Percentiles rank a stretch among this genome's conserved stretches.
Conservation (phyloP, 2,329 filamentous ascomycete genomes). For the Sarocladiaceae sp. region DNA sequence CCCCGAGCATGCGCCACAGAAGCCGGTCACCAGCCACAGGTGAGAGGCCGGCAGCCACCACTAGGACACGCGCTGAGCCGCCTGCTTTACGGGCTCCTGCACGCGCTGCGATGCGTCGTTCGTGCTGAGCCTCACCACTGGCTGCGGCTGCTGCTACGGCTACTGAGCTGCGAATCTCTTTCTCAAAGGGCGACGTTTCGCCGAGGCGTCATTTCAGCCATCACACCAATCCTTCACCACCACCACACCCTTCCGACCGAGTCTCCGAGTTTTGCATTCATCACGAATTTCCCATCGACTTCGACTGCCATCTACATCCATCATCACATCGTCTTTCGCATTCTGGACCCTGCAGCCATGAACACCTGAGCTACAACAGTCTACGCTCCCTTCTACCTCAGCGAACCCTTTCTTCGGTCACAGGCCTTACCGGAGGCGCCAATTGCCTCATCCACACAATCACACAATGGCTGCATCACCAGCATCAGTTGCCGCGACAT, state of each 20-base stretch:
- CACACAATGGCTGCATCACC: conserved; percentile 11
- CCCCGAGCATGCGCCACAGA: conserved; percentile 10
- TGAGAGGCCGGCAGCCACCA: conserved; percentile 13
- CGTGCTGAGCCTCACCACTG: conserved; percentile 7
- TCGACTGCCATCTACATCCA: not conserved
- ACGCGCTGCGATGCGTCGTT: conserved; percentile 5
- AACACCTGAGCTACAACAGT: not conserved
- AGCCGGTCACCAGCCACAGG: conserved; percentile 8
- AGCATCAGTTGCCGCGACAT: conserved; percentile 8
- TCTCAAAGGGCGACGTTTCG: conserved; percentile 4
- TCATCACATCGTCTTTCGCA: not conserved
- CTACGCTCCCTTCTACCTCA: too few species aligned
- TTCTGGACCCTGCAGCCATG: not conserved
- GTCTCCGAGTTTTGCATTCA: too few species aligned
- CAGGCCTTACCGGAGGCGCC: not conserved
- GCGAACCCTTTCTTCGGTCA: too few species aligned
- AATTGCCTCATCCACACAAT: not conserved
- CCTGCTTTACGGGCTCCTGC: conserved; percentile 8
- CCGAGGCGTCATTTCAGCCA: conserved; percentile 5
- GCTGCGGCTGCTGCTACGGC: not conserved
- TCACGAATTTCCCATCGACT: not conserved
- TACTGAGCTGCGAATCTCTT: too few species aligned
- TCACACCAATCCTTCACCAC: conserved; percentile 5
- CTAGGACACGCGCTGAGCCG: conserved; percentile 4
- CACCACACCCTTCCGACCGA: too few species aligned